Evolutionary conservation across 352 stramenopile species (phyloP), one percentile per base, ranked within the genome.

Genomic region (Pythium chondricola): DNA sequence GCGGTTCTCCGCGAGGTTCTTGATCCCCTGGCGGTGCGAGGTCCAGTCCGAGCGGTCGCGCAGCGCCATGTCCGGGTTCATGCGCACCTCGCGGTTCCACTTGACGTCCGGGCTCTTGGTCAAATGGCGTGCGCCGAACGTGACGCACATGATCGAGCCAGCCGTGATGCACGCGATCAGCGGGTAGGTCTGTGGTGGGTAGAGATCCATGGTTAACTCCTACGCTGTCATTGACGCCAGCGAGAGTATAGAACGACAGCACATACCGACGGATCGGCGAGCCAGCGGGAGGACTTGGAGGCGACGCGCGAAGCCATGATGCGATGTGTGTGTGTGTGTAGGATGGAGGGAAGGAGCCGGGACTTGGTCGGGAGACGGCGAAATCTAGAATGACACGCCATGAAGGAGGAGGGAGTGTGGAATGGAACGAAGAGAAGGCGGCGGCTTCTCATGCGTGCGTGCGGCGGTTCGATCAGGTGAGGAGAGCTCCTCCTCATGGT

Each of bases 31-130:
- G 58, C 71, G 71, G 66, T 83, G 71, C 51, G 71, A 76, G 53
- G 64, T 71, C 71, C 71, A 83, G 24, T 63, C 56, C 1, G 49
- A 58, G 41, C 60, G 65, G 58, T 80, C 64, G 49, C 59, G 59
- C 30, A 60, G 60, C 38, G 63, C 57, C 43, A 76, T 61, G 18
- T 80, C 71, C 35, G 69, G 67, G 64, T 73, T 56, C 50, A 75
- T 83, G 67, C 71, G 71, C 52, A 65, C 47, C 33, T 78, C 66
- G 43, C 71, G 71, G 71, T 83, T 62, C 66, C 65, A 73, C 44
- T 83, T 80, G 48, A 83, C 71, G 59, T 83, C 71, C 17, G 71
- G 71, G 30, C 66, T 76, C 44, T 55, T 56, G 40, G 69, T 78
- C 27, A 83, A 43, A 58, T 83, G 69, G 46, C 71, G 71, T 44